Conservation (phyloP, 2,329 filamentous ascomycete genomes). For the Torrubiella hemipterigena region DNA sequence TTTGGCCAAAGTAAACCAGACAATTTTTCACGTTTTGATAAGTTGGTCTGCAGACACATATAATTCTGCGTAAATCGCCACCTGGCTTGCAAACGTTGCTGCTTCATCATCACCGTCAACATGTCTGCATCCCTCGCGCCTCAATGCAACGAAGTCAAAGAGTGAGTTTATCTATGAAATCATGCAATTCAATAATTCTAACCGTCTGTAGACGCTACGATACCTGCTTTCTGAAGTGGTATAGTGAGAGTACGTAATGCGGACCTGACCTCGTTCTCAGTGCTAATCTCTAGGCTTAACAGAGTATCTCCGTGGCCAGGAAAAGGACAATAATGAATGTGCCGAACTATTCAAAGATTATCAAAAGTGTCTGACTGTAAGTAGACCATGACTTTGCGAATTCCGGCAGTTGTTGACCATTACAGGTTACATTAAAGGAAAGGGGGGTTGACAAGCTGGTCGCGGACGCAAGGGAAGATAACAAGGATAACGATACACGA, state of each 20-base stretch:
- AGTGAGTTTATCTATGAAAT: slow-evolving; percentile 42
- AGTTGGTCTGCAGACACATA: too few relatives aligned
- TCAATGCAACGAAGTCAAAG: slow-evolving; percentile 91
- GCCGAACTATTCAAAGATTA: slow-evolving; percentile 79
- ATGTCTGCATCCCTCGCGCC: slow-evolving; percentile 95
- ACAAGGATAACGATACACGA: slow-evolving; percentile 68
- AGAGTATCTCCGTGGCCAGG: slow-evolving; percentile 85
- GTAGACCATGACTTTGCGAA: slow-evolving; percentile 13
- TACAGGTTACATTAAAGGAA: slow-evolving; percentile 71
- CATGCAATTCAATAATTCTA: neutral
- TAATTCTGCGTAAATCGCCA: too few relatives aligned
- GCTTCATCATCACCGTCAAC: slow-evolving; percentile 8
- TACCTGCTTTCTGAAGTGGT: slow-evolving; percentile 97
- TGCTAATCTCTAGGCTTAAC: slow-evolving; percentile 3
- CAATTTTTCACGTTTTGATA: too few relatives aligned
- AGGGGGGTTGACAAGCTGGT: slow-evolving; percentile 88
- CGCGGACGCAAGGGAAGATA: slow-evolving; percentile 80
- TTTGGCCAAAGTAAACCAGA: too few relatives aligned
- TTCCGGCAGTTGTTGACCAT: neutral
- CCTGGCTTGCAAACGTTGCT: slow-evolving; percentile 1
- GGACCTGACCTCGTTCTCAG: slow-evolving; percentile 8
- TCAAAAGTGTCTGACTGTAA: slow-evolving; percentile 70
- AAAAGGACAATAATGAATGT: slow-evolving; percentile 74
- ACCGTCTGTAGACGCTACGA: slow-evolving; percentile 64
- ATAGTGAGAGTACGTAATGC: slow-evolving; percentile 74